phyloP scores from a whole-genome alignment of 768 basidiomycete species.

The Boletus reticuloceps region DNA sequence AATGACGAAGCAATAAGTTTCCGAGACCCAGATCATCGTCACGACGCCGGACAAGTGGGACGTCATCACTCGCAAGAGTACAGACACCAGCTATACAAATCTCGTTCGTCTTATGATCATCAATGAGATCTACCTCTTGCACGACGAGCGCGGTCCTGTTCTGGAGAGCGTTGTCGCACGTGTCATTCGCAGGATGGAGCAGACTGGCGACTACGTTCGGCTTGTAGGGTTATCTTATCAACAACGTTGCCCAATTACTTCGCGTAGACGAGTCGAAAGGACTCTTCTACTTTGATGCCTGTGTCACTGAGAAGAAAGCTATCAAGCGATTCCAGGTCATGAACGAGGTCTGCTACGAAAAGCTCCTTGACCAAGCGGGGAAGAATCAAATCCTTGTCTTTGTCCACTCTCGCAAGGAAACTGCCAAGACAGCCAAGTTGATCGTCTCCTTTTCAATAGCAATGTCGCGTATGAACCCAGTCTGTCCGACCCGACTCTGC shows the following conservation, averaged over 20 bases:
- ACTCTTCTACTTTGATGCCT: constrained; percentile 90
- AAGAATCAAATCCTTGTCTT: constrained; percentile 96
- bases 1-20: constrained; percentile 96
- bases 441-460: too few species aligned
- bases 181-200: constrained; percentile 91
- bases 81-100: constrained; percentile 95
- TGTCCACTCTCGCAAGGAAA: constrained; percentile 98
- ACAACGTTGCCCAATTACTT: constrained; percentile 98
- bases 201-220: constrained; percentile 89
- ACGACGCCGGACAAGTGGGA: constrained; percentile 99
- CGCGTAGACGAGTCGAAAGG: constrained; percentile 91
- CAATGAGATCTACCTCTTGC: constrained; percentile 96
- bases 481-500: constrained; percentile 94
- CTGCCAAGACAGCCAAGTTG: constrained; percentile 94
- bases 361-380: constrained; percentile 87
- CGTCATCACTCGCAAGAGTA: constrained; percentile 97
- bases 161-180: constrained; percentile 88
- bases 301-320: constrained; percentile 98
- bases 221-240: constrained; percentile 92
- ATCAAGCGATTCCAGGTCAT: constrained; percentile 98
- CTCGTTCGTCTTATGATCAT: constrained; percentile 96
- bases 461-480: too few species aligned
- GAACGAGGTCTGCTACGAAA: constrained; percentile 99
- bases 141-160: constrained; percentile 98
- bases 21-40: constrained; percentile 97